A percentile compares a stretch with the other conserved stretches of the same genome.
phyloP scores from a whole-genome alignment of 805 yeast species.

The Cyberlindnera euphorbiiphila region DNA sequence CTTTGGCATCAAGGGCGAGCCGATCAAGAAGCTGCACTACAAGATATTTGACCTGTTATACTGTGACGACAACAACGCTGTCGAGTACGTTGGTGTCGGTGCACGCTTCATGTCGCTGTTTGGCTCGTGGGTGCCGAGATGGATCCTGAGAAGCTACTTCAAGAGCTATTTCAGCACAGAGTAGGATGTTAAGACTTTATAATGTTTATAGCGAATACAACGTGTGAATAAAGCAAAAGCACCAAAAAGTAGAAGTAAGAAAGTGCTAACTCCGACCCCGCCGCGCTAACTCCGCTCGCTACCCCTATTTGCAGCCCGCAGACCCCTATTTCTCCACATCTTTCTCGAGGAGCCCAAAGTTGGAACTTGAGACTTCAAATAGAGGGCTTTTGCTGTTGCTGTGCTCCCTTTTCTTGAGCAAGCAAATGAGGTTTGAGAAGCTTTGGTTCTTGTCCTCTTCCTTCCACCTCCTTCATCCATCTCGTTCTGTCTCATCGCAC shows the following conservation, averaged over 20 bases:
- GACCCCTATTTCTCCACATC: constrained; percentile 5
- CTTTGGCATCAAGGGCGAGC: constrained; percentile 23
- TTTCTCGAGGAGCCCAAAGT: background rate
- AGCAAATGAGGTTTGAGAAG: background rate
- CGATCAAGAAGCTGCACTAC: constrained; percentile 19
- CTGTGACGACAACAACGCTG: constrained; percentile 13
- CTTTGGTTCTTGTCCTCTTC: background rate
- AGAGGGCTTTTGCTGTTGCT: too few species aligned
- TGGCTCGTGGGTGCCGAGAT: constrained; percentile 22
- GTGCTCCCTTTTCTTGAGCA: too few species aligned
- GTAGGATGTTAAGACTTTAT: too few species aligned
- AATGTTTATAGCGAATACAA: too few species aligned
- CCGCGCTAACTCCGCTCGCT: too few species aligned
- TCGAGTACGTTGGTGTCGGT: constrained; percentile 25
- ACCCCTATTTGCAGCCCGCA: background rate
- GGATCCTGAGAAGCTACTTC: constrained; percentile 20
- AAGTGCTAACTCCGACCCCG: too few species aligned
- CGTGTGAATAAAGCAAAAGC: too few species aligned
- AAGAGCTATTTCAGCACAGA: constrained; percentile 10
- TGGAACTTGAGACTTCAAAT: too few species aligned
- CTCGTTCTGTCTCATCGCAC: too few species aligned
- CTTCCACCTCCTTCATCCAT: too few species aligned
- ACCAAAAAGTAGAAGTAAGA: too few species aligned
- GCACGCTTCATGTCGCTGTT: constrained; percentile 20
- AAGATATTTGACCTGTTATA: constrained; percentile 26